Percentiles rank a stretch among this genome's conserved stretches.
Evolutionary conservation across 192 early-diverging fungal species (phyloP).

Genomic region (Podila epigama): DNA sequence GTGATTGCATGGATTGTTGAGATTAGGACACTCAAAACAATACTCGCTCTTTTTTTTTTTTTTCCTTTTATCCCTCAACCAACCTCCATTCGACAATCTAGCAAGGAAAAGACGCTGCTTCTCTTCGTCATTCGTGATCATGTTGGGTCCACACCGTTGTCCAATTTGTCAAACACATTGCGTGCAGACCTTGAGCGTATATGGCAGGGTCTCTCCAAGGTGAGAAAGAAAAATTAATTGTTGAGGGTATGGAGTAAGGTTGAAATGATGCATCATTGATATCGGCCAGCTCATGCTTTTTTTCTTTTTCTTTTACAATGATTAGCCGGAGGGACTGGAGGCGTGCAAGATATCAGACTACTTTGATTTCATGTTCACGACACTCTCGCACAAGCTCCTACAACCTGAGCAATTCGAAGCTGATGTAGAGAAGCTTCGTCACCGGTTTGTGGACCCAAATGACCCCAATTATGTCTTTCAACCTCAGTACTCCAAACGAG

Average conservation of each 20-base stretch:
- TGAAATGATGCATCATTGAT: no score
- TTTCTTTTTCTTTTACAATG: not conserved
- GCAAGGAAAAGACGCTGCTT: slow-evolving; percentile 89
- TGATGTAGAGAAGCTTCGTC: slow-evolving; percentile 66
- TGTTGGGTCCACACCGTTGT: slow-evolving; percentile 86
- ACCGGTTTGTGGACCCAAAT: slow-evolving; percentile 74
- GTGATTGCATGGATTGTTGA: not conserved
- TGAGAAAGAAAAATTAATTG: no score
- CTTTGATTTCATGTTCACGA: slow-evolving; percentile 90
- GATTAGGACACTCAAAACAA: no score
- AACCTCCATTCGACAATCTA: slow-evolving; percentile 14
- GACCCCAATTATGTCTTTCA: slow-evolving; percentile 85
- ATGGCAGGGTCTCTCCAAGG: slow-evolving; percentile 90
- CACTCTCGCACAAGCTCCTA: slow-evolving; percentile 90
- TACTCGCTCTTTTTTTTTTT: not conserved
- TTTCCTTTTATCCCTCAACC: not conserved
- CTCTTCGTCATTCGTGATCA: slow-evolving; percentile 98
- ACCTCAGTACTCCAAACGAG: slow-evolving; percentile 83
- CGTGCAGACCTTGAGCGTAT: slow-evolving; percentile 85
- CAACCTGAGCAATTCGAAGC: slow-evolving; percentile 83
- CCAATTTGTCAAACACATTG: slow-evolving; percentile 79
- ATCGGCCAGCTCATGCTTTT: no score
- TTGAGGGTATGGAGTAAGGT: no score
- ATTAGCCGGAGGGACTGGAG: slow-evolving; percentile 85
- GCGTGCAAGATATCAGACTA: slow-evolving; percentile 78